Base-by-base conservation (phyloP, 805 yeast species). In the Candida krabiensis region DNA sequence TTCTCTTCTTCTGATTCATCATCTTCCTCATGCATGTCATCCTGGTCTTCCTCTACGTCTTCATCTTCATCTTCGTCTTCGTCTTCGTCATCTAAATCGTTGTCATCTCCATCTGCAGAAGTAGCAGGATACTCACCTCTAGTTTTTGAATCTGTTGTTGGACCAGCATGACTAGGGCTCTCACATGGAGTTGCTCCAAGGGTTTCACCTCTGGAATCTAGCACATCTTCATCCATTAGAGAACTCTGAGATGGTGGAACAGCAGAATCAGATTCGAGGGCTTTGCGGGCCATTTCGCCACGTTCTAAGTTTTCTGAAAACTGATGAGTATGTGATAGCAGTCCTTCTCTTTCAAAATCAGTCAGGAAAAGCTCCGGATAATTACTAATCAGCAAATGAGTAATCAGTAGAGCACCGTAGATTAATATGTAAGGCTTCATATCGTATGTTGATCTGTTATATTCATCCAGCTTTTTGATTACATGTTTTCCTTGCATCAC, bases 331-430 rank as follows among this genome's bases (percentile, higher is more conserved):
- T 82, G 86, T 13, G 70, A 60, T 4, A 82, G 55, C n/a, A 84
- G 59, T 0, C 96, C 96, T 51, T 87, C 95, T 38, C 85, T 72
- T 49, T 76, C 83, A 44, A 87, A 76, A 7, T 66, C 69, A 0
- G 56, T 50, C 5, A 79, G 52, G 39, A 75, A 80, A 1, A 58
- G 41, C 1, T 60, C 62, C 0, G 81, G 71, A 13, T 71, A 61
- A 30, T 70, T 67, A 5, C 58, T 56, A 0, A 78, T 60, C 34
- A 86, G 55, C 2, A 58, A 43, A 7, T 68, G 63, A 1, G 79
- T 64, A 11, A 82, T 58, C 2, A 73, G 60, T 9, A 84, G 58
- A 0, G 83, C 69, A 5, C 80, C 79, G 28, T 73, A 61, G 2
- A 82, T 60, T 12, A 79, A 56, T 5, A 71, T 53, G 41, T 67